Conservation (phyloP, 352 stramenopile species). For the Blastocystis sp. region DNA sequence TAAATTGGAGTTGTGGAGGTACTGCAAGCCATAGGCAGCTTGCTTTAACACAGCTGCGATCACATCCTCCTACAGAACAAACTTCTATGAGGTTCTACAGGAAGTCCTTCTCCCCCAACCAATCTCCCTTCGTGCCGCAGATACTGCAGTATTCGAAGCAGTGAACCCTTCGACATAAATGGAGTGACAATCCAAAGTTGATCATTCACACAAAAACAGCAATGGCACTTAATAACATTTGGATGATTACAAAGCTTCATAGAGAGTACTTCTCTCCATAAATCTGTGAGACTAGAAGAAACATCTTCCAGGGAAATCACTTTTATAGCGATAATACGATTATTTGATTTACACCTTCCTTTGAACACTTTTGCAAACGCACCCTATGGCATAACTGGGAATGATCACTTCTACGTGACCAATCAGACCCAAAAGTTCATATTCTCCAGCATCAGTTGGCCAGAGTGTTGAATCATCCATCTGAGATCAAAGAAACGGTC, state of each 20-base stretch:
- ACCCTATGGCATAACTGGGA: background rate
- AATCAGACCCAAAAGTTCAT: conserved; percentile 36
- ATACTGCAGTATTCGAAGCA: conserved; percentile 32
- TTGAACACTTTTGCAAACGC: conserved; percentile 60
- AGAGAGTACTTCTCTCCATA: conserved; percentile 46
- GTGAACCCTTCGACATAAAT: conserved; percentile 52
- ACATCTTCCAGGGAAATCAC: conserved; percentile 36
- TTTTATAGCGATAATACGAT: conserved; percentile 52
- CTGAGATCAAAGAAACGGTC: background rate
- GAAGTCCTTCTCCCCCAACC: background rate
- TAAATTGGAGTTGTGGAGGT: conserved; percentile 36
- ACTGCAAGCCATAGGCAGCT: conserved; percentile 8
- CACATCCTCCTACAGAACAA: conserved; percentile 1
- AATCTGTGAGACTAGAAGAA: conserved; percentile 8
- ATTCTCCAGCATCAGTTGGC: conserved; percentile 29
- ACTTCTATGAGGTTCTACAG: background rate
- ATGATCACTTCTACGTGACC: background rate
- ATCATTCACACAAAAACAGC: conserved; percentile 39
- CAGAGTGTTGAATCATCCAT: conserved; percentile 10
- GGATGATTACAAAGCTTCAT: conserved; percentile 61
- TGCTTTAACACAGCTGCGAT: conserved; percentile 34
- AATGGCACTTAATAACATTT: conserved; percentile 43
- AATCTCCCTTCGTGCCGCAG: background rate
- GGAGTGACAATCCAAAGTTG: conserved; percentile 55
- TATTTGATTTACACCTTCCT: conserved; percentile 25